Base-by-base conservation (phyloP, 2,329 filamentous ascomycete genomes). In the Cordyceps pruinosa region DNA sequence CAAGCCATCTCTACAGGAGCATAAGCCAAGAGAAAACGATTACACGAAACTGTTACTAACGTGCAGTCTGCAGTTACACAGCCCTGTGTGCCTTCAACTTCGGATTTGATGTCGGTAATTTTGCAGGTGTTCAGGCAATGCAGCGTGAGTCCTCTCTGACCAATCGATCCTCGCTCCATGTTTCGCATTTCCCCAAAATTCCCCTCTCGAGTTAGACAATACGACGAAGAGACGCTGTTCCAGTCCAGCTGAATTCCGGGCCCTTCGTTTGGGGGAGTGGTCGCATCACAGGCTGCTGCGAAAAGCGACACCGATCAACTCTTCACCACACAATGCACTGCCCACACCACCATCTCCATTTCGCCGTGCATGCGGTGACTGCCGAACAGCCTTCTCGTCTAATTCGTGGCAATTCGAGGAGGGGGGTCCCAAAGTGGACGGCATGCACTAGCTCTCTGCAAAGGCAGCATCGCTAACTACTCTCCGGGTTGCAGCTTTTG, bases 41-140 rank as follows among this genome's bases (percentile, higher is more conserved):
- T 25, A 35, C n/a, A 9, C 6, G 10, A 21, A 15, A 21, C 15
- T n/a, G 12, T 45, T 41, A 35, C 50, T 53, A 45, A 53, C 39
- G 45, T 44, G 19, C 5, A 15, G 9, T 44, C 2, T 6, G 3
- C 19, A 66, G 65, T 13, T 66, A 66, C 30, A 61, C 65, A 58
- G 59, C 60, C 15, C 44, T 61, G 42, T 65, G 63, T 17, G 61
- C 62, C 13, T 65, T 66, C 54, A 66, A 66, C 55, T 66, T 65
- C 59, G 65, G 65, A 7, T 66, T 60, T 30, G 65, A 66, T 45
- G 65, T 66, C n/a, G 63, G 65, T 21, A 66, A 56, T 19, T 66
- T 66, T 49, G 61, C 60, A 5, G 65, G 62, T 3, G 64, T 67
- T 8, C 65, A 67, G 47, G 63, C 53, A 5, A 66, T 67, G 64